Evolutionary conservation across 768 basidiomycete genomes (phyloP), one percentile per base, ranked within the genome.

Genomic region (Macrolepiota albuminosa): DNA sequence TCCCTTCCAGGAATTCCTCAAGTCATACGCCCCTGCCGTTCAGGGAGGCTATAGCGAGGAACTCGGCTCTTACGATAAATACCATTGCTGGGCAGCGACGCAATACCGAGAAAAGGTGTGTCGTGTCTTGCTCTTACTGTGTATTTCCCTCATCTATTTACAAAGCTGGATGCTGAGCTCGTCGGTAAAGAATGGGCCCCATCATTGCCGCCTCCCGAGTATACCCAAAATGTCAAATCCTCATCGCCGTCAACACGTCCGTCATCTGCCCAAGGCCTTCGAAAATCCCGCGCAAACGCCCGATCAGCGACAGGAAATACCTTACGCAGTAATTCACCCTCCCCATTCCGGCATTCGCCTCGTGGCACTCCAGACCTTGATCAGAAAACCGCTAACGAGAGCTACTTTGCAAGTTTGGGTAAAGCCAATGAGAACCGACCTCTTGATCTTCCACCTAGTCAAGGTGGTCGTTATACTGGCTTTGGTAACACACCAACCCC

Each of bases 21-120:
- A 80, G 61, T 80, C 84, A 45, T 93, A 93, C 70, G 68, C 76
- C 45, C 86, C 89, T 10, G 71, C 77, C 8, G 84, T 86, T 57
- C 82, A 84, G 65, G 87, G 87, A 42, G 91, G 90, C 8, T 88
- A 87, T 75, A 83, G 76, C 52, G 81, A 85, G 37, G 78, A 75
- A 56, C 79, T 86, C 67, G 83, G 76, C 61, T 67, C 86, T 34
- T 82, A 88, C 65, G 87, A 93, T 65, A 93, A 84, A 57, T 98
- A 98, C 73, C 92, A 93, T 69, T 89, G 84, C 42, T 97, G 95
- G 93, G 91, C 95, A 2, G 96, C 95, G 1, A 78, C 89, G 2
- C 95, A 98, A 74, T 98, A 98, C 74, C 85, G 91, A 46, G 92
- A 95, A 73, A 99, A 97, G 81, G 95, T 91, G 65, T 56, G 77